Evolutionary conservation across 495 filamentous ascomycete species (phyloP), one percentile per base, ranked within the genome.

Genomic region (Rhypophila decipiens): DNA sequence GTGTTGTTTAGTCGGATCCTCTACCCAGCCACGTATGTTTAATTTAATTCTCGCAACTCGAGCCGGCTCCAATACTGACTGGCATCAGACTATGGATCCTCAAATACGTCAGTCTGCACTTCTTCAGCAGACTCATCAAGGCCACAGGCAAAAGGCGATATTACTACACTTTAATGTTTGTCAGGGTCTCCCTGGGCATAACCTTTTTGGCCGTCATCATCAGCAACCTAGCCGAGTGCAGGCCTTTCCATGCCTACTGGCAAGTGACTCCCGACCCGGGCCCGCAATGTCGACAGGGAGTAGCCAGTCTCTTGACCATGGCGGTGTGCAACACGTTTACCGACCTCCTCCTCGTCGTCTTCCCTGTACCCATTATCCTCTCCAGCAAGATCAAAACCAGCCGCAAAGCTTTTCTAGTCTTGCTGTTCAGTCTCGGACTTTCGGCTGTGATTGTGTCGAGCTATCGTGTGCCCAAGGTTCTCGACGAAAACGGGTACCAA

Each of bases 221-320:
- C 56, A 78, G 85, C 17, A 85, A 87, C 23, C 72, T 98, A 21
- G 73, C 78, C 35, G 91, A 96, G 68, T 98, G 93, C 61, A 81
- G 78, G 23, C 90, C 93, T 5, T 86, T 95, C 55, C 24, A 61
- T 36, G 77, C 87, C 60, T 91, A 94, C 72, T 96, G 89, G 89
- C 87, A 94, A 60, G 88, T 96, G 18, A 55, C 76, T 5, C 93
- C 93, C 5, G 88, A 96, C 56, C 90, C 93, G 8, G 88, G 88
- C 21, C 79, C 83, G 11, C 72, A 76, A 44, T 98, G 93, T 66
- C 82, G 93, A 10, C 77, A 83, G 56, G 88, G 84, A 24, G 90
- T 85, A 57, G 84, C 78, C 19, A 84, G 95, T 46, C 76, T 97
- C 8, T 67, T 96, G 38, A 87, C 84, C 3, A 86, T 88, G 79